A percentile compares a stretch with the other conserved stretches of the same genome.
Conservation (phyloP, 768 basidiomycete genomes). For the Mycena floridula region DNA sequence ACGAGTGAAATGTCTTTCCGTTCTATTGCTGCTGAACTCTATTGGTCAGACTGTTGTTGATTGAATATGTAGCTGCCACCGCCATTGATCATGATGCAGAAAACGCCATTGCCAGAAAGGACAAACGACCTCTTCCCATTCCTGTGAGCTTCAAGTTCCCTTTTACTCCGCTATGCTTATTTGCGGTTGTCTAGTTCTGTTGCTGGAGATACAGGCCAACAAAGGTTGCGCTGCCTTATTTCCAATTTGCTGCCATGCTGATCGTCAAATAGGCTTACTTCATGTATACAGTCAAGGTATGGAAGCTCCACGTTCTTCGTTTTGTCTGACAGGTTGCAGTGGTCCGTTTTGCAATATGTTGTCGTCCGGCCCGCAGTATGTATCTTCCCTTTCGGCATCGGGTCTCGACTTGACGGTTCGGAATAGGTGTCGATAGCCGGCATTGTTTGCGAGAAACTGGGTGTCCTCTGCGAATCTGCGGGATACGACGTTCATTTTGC, state of each 20-base stretch:
- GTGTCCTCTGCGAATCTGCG: constrained; percentile 63
- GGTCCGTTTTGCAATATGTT: constrained; percentile 87
- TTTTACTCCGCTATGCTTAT: neutral
- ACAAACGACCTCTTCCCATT: constrained; percentile 66
- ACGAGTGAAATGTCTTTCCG: constrained; percentile 13
- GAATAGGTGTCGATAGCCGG: constrained; percentile 66
- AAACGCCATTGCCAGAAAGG: constrained; percentile 70
- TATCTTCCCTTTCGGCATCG: constrained; percentile 1
- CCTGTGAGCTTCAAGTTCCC: constrained; percentile 32
- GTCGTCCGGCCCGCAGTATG: constrained; percentile 49
- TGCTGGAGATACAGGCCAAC: constrained; percentile 79
- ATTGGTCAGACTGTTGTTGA: constrained; percentile 57
- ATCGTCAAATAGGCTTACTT: constrained; percentile 76
- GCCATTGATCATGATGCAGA: constrained; percentile 55
- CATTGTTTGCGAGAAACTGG: constrained; percentile 66
- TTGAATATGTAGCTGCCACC: constrained; percentile 78
- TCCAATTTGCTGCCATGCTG: neutral
- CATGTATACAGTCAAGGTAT: constrained; percentile 80
- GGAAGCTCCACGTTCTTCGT: neutral
- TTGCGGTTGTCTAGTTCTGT: constrained; percentile 48
- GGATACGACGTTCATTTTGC: constrained; percentile 59
- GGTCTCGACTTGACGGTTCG: neutral
- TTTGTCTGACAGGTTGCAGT: constrained; percentile 32
- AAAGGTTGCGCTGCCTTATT: constrained; percentile 36
- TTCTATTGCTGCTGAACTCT: neutral